A percentile compares a stretch with the other conserved stretches of the same genome.
phyloP scores from a whole-genome alignment of 2,329 filamentous ascomycete species.

The Exophiala spinifera region DNA sequence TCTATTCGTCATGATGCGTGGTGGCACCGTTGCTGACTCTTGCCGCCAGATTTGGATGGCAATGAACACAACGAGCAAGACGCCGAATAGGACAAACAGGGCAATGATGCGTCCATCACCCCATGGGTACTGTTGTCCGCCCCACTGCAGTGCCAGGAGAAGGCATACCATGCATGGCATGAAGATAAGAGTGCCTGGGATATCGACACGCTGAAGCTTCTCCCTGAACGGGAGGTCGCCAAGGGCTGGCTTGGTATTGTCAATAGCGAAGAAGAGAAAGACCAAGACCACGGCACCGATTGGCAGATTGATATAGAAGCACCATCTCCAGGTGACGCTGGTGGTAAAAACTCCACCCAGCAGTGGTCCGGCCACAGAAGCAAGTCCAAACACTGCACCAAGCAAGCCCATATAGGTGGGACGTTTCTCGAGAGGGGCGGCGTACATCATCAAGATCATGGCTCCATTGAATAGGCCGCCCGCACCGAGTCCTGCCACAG shows the following conservation, averaged over 20 bases:
- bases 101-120: conserved; percentile 33
- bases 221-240: conserved; percentile 24
- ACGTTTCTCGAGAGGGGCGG: conserved; percentile 45
- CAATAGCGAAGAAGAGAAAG: conserved; percentile 18
- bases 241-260: background rate
- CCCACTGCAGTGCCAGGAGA: conserved; percentile 46
- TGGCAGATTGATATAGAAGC: conserved; percentile 40
- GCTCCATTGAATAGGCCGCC: conserved; percentile 51
- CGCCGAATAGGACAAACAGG: conserved; percentile 36
- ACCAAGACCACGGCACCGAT: conserved; percentile 37
- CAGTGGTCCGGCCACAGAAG: conserved; percentile 34
- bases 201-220: conserved; percentile 39
- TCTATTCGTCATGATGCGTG: conserved; percentile 50
- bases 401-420: conserved; percentile 50
- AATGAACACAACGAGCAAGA: conserved; percentile 39
- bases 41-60: conserved; percentile 53
- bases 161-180: conserved; percentile 44
- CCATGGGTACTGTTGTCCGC: conserved; percentile 33
- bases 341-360: conserved; percentile 38
- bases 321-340: conserved; percentile 28
- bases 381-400: conserved; percentile 44
- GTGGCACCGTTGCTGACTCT: conserved; percentile 56
- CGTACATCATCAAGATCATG: conserved; percentile 47
- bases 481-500: conserved; percentile 49
- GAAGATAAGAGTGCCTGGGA: conserved; percentile 45